Evolutionary conservation across 768 basidiomycete species (phyloP).

Genomic region (Lactifluus rugatus): DNA sequence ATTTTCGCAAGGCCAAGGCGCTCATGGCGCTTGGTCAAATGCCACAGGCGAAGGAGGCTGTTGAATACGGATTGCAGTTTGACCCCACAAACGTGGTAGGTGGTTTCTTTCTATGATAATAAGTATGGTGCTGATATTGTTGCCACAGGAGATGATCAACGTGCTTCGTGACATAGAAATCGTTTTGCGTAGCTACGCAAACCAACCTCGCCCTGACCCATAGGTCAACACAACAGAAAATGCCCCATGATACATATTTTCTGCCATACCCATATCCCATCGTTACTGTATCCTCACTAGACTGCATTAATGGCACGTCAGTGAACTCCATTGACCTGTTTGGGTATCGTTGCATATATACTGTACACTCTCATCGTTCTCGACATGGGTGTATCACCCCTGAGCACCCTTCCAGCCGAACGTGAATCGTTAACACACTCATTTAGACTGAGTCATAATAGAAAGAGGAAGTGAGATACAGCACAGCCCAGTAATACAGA

Average conservation of each 20-base stretch:
- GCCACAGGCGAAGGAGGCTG: constrained; percentile 72
- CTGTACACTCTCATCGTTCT: not conserved
- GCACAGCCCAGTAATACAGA: not conserved
- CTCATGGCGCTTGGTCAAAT: constrained; percentile 59
- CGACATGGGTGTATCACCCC: not conserved
- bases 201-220: not conserved
- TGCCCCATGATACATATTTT: constrained; percentile 1
- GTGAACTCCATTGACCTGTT: not conserved
- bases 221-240: not conserved
- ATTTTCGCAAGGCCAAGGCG: constrained; percentile 90
- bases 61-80: constrained; percentile 76
- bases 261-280: not conserved
- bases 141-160: constrained; percentile 16
- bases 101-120: not conserved
- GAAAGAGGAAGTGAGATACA: not conserved
- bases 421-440: not conserved
- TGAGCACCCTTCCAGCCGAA: not conserved
- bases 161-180: constrained; percentile 17
- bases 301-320: not conserved
- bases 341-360: not conserved
- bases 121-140: not conserved
- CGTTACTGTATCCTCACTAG: not conserved
- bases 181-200: constrained; percentile 10
- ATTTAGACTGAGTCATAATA: not conserved
- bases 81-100: constrained; percentile 60